A percentile compares a stretch with the other conserved stretches of the same genome.
Evolutionary conservation across 129 eudicot genomes (phyloP).

Genomic region (Silybum marianum): DNA sequence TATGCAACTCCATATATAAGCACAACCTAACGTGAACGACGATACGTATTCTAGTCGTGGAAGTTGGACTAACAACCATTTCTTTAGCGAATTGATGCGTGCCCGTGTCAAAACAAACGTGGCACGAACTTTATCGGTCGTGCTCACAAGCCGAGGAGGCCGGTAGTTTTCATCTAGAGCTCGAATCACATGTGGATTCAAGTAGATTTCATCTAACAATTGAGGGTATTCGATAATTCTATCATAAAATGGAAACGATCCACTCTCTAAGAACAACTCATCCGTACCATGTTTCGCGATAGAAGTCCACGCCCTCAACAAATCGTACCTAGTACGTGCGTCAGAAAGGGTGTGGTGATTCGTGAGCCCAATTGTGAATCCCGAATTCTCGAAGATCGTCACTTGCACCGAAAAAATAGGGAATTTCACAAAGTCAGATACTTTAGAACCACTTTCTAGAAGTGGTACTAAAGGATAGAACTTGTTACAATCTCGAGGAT

Average conservation of each 20-base stretch:
- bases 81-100: constrained; percentile 34
- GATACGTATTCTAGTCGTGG: constrained; percentile 39
- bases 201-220: background rate
- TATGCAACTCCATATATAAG: constrained; percentile 48
- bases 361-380: constrained; percentile 47
- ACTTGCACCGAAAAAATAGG: constrained; percentile 47
- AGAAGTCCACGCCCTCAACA: constrained; percentile 46
- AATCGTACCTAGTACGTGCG: constrained; percentile 28
- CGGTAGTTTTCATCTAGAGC: constrained; percentile 1
- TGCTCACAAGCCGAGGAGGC: constrained; percentile 7
- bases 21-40: constrained; percentile 35
- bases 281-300: constrained; percentile 27
- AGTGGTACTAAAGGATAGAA: constrained; percentile 40
- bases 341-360: constrained; percentile 44
- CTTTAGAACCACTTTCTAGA: constrained; percentile 9
- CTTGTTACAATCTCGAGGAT: constrained; percentile 38
- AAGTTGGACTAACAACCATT: constrained; percentile 15
- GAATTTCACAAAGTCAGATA: background rate
- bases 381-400: constrained; percentile 44
- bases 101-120: constrained; percentile 28
- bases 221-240: constrained; percentile 30
- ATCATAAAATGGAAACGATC: constrained; percentile 38
- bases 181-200: background rate
- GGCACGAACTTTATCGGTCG: constrained; percentile 32
- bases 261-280: background rate